Evolutionary conservation across 2,329 filamentous ascomycete species (phyloP), one percentile per base, ranked within the genome.

Genomic region (Harringtonia aguacate): DNA sequence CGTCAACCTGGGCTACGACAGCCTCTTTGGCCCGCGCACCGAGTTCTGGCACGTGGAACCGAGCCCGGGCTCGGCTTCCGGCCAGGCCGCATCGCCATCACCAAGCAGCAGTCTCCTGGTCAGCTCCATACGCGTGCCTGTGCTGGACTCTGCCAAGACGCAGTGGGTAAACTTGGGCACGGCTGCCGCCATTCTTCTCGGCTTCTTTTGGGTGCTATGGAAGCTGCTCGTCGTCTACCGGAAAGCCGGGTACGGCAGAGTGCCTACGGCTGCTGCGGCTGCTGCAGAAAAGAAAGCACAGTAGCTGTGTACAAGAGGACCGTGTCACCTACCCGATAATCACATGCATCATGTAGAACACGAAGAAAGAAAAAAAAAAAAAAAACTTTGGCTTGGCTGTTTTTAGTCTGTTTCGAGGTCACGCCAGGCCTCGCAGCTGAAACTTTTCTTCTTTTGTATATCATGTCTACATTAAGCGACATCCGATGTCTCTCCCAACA

Each of bases 1-100:
- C 7, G 67, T 72, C n/a, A 77, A 86, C 56, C 55, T 95, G n/a
- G 89, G 88, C 1, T 95, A 89, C 59, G 90, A 95, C 51, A 76
- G 73, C 0, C 62, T 94, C 9, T 95, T 95, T 59, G 77, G 75
- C 2, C 72, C 77, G 1, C 72, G 77, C 40, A 94, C 87, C 0
- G 71, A 86, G 57, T 95, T 95, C 58, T 94, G 88, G 71, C 87
- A 95, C 58, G 60, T 85, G 2, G 66, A 70, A 30, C 81, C 82
- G 2, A 56, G 56, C n/a, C 59, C 71, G 2, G 1, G 22, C 2
- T 10, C 29, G 29, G 21, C 36, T 13, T 13, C 36, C 5, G 46
- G 12, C 21, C 15, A 24, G 28, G 39, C 18, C 12, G 3, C 36
- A 9, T 14, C 35, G 17, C n/a, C n/a, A n/a, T n/a, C n/a, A n/a